Evolutionary conservation across 495 filamentous ascomycete genomes (phyloP).

Genomic region (Podospora appendiculata): DNA sequence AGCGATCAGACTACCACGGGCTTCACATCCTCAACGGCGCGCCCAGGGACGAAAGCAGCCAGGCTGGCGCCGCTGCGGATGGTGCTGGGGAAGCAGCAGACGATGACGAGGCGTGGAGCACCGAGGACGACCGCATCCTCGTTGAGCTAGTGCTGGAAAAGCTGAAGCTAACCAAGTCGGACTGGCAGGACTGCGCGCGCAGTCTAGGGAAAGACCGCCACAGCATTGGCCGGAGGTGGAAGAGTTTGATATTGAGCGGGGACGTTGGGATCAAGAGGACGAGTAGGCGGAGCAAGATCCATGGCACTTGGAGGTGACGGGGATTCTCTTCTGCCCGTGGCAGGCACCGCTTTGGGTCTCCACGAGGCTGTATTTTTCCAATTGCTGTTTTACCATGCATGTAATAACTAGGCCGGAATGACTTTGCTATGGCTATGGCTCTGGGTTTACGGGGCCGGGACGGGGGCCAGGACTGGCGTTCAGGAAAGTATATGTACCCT

Average conservation of each 20-base stretch:
- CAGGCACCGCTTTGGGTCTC: too few species aligned
- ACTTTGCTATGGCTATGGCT: too few species aligned
- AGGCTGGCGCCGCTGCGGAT: conserved; percentile 19
- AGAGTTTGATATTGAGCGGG: conserved; percentile 53
- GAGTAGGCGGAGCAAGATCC: conserved; percentile 36
- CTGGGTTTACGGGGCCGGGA: too few species aligned
- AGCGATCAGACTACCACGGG: conserved; percentile 55
- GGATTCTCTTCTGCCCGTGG: neutral
- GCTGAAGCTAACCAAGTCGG: conserved; percentile 59
- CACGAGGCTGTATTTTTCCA: neutral
- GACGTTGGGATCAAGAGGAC: conserved; percentile 51
- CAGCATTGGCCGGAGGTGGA: conserved; percentile 64
- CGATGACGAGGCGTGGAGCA: conserved; percentile 49
- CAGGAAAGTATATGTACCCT: too few species aligned
- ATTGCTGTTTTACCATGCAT: neutral
- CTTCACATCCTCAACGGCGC: conserved; percentile 34
- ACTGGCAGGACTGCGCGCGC: conserved; percentile 75
- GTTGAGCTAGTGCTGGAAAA: conserved; percentile 71
- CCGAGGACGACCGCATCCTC: conserved; percentile 62
- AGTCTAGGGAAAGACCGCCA: conserved; percentile 58
- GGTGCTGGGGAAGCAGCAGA: conserved; percentile 32
- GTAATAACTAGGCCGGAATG: neutral
- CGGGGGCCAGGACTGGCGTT: too few species aligned
- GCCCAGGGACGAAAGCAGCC: conserved; percentile 20
- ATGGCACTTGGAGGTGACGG: conserved; percentile 44